Conservation (phyloP, 2,329 filamentous ascomycete genomes). For the Cercospora sp. region DNA sequence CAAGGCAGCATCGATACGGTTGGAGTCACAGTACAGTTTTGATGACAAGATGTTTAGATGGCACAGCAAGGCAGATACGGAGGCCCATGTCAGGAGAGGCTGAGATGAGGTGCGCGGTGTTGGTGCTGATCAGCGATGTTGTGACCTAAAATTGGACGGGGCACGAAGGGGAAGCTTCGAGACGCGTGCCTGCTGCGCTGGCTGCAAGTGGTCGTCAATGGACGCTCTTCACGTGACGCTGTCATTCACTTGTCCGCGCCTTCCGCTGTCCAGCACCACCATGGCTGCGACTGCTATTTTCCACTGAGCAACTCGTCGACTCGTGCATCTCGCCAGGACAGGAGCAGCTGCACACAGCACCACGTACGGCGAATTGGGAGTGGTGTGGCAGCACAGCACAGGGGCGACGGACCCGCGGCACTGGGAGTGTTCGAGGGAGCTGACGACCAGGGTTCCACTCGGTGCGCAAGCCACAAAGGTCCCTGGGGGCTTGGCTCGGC, state of each 20-base stretch:
- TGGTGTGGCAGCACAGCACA: background rate
- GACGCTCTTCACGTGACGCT: background rate
- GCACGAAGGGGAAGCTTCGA: conserved; percentile 3
- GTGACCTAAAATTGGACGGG: conserved; percentile 9
- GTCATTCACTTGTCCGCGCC: background rate
- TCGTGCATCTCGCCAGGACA: background rate
- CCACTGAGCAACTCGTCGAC: background rate
- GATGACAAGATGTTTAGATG: background rate
- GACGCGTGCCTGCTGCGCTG: background rate
- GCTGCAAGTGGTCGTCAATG: background rate
- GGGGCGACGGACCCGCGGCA: background rate
- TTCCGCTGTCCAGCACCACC: background rate
- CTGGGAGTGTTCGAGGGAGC: background rate
- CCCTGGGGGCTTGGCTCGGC: background rate
- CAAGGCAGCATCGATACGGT: background rate
- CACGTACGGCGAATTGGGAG: background rate
- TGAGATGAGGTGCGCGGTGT: background rate
- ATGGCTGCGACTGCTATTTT: background rate
- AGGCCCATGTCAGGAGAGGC: background rate
- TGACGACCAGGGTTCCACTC: background rate
- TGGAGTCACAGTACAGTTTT: background rate
- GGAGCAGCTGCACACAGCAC: background rate
- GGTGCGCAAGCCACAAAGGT: background rate
- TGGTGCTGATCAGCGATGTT: background rate
- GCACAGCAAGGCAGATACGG: background rate